Base-by-base conservation (phyloP, 306 rosid genomes). In the Dryas octopetala region DNA sequence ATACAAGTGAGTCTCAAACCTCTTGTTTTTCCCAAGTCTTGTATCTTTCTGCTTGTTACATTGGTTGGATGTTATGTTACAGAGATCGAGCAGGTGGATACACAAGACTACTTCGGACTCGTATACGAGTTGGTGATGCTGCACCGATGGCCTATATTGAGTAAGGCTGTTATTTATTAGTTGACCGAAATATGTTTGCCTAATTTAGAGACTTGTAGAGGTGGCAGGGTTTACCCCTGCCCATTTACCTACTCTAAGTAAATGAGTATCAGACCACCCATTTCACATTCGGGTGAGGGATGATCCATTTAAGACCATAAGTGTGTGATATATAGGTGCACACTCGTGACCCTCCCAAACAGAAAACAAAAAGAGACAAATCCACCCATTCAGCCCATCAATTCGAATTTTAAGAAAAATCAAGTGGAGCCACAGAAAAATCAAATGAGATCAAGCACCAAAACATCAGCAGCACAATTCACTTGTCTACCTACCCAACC, bases 141-240 rank as follows among this genome's bases (percentile, higher is more conserved):
- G 97, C 99, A 60, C 97, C 97, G 15, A 90, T 92, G 97, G 97
- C 97, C n/a, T 92, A 92, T 81, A 90, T 95, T 6, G 99, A 95
- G 99, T 91, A 93, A 87, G 83, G 58, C 76, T 69, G 15, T 70
- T 40, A 44, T 68, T 66, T 77, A 10, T 19, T 57, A 8, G 6
- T 69, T 73, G 15, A 7, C 48, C 14, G 49, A 63, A 16, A 17
- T 16, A 63, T 15, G 68, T 16, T 63, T 63, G 23, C 26, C 7
- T 15, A 40, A 41, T 62, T 62, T 61, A 61, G 43, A 32, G n/a
- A 32, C 45, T 61, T 61, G 5, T 32, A 32, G 43, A 61, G 66
- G n/a, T 32, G 45, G 66, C 32, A 32, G 45, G 46, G 13, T 32
- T 6, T 13, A 28, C 17, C 45, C 66, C 5, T 32, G 62, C 28